These are phyloP conservation scores for Camillea tinctor DNA, from an alignment of 2,329 filamentous ascomycete genomes.

Conservation along the genomic window DNA sequence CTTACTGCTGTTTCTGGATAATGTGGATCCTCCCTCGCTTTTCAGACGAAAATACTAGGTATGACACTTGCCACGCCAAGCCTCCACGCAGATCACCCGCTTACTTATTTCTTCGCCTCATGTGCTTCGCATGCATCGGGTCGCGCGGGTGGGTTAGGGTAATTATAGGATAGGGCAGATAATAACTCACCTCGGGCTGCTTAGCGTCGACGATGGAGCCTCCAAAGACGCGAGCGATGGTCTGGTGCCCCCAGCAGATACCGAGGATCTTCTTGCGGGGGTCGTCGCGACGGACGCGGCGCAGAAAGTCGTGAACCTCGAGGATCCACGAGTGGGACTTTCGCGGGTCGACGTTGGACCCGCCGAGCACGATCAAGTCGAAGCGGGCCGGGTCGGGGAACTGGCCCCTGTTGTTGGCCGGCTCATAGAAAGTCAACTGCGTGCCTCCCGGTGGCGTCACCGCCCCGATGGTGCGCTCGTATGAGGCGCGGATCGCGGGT, in stretches of 20 bases:
- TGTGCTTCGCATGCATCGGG: background rate
- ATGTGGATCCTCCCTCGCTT: conserved; percentile 1
- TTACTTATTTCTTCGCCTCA: background rate
- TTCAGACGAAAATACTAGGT: background rate
- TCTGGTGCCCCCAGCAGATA: conserved; percentile 50
- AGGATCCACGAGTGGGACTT: conserved; percentile 41
- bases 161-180: background rate
- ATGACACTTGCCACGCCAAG: too few relatives aligned
- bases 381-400: conserved; percentile 39
- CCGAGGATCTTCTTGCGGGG: conserved; percentile 38
- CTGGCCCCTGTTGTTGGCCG: conserved; percentile 32
- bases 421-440: conserved; percentile 37
- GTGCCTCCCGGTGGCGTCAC: conserved; percentile 26
- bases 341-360: conserved; percentile 42
- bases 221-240: conserved; percentile 38
- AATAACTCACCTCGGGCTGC: conserved; percentile 35
- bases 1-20: too few relatives aligned
- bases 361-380: conserved; percentile 43
- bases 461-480: conserved; percentile 33
- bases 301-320: conserved; percentile 40
- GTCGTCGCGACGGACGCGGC: conserved; percentile 31
- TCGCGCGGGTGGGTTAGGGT: background rate
- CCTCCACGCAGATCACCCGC: too few relatives aligned
- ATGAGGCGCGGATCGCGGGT: conserved; percentile 35
- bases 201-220: conserved; percentile 38